These are phyloP conservation scores for Hymenoscyphus fructigenus DNA, from an alignment of 2,329 filamentous ascomycete genomes.

Conservation along the genomic window DNA sequence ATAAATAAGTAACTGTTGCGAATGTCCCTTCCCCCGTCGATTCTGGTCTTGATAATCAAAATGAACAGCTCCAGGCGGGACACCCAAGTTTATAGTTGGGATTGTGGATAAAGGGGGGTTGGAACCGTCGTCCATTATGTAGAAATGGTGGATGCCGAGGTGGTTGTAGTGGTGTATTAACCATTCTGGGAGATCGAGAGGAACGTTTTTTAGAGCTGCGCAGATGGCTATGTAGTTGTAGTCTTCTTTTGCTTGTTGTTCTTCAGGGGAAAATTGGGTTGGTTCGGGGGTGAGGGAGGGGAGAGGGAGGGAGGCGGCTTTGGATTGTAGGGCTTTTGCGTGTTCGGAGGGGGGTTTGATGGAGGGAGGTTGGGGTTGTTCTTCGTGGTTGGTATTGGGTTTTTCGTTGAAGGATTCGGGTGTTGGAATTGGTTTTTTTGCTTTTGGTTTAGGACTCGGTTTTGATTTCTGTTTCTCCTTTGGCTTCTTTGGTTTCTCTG, in stretches of 20 bases:
- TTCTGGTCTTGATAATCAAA: slow-evolving; percentile 25
- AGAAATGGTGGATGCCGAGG: slow-evolving; percentile 29
- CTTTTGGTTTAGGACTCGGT: not conserved
- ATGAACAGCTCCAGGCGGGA: slow-evolving; percentile 25
- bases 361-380: not conserved
- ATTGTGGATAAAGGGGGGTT: slow-evolving; percentile 24
- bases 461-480: not conserved
- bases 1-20: slow-evolving; percentile 24
- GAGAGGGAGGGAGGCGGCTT: not conserved
- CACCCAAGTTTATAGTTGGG: slow-evolving; percentile 16
- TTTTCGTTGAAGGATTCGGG: not conserved
- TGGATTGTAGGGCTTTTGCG: not conserved
- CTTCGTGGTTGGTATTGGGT: not conserved
- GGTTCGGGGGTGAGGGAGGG: not conserved
- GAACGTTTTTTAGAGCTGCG: slow-evolving; percentile 29
- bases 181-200: slow-evolving; percentile 30
- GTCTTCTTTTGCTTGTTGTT: not conserved
- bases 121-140: slow-evolving; percentile 35
- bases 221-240: slow-evolving; percentile 32
- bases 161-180: slow-evolving; percentile 34
- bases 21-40: slow-evolving; percentile 7
- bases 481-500: not conserved
- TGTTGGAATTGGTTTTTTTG: not conserved
- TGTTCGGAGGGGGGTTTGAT: not conserved
- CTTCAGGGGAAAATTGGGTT: not conserved